These are phyloP conservation scores for Cordia subcordata DNA, from an alignment of 257 asterid species.

Conservation along the genomic window DNA sequence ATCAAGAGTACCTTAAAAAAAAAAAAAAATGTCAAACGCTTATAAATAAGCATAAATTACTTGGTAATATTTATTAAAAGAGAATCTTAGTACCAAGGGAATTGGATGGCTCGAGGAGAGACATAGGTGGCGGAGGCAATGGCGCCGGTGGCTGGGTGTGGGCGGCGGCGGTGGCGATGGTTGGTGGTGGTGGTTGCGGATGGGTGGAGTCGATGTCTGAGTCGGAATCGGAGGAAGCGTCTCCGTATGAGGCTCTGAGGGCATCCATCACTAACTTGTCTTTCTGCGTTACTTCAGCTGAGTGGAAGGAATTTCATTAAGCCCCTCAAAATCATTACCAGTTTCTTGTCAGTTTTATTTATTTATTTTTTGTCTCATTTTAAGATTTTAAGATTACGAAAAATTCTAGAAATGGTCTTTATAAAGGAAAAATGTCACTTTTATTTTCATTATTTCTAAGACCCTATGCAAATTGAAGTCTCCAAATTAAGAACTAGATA, in stretches of 20 bases:
- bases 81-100: slow-evolving; percentile 33
- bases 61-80: not conserved
- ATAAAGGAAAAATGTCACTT: no score
- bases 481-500: no score
- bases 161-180: slow-evolving; percentile 7
- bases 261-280: slow-evolving; percentile 54
- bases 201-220: slow-evolving; percentile 39
- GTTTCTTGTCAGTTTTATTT: no score
- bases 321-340: no score
- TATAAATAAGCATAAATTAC: slow-evolving; percentile 15
- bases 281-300: not conserved
- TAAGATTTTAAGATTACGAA: no score
- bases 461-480: no score
- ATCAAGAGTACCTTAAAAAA: slow-evolving; percentile 39
- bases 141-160: slow-evolving; percentile 18
- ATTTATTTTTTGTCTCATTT: no score
- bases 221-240: slow-evolving; percentile 55
- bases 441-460: no score
- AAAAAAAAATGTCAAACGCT: slow-evolving; percentile 35
- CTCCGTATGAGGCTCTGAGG: slow-evolving; percentile 71
- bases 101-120: slow-evolving; percentile 61
- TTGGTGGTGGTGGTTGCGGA: slow-evolving; percentile 21
- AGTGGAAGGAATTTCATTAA: no score
- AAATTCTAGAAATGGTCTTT: no score
- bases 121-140: slow-evolving; percentile 83